Evolutionary conservation across 148 eudicot genomes (phyloP).

Genomic region (Suaeda aralocaspica): DNA sequence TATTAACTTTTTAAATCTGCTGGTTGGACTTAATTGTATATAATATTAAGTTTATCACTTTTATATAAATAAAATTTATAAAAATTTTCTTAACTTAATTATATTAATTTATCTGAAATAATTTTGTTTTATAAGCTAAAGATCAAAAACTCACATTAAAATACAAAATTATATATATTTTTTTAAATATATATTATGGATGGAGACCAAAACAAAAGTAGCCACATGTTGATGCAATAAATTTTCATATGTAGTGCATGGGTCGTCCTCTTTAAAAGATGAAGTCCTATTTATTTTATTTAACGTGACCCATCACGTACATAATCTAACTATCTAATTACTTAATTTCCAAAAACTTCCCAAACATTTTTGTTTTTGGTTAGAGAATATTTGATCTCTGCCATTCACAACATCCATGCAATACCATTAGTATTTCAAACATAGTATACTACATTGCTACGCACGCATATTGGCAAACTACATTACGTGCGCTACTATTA

Average conservation of each 20-base stretch:
- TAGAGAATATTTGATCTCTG: not conserved
- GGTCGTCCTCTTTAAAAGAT: not conserved
- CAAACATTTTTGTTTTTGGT: not conserved
- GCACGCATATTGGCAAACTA: too few relatives aligned
- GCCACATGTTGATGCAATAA: slow-evolving; percentile 17
- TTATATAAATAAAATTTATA: too few relatives aligned
- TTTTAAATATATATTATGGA: not conserved
- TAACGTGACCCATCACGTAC: slow-evolving; percentile 14
- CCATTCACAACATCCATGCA: slow-evolving; percentile 4
- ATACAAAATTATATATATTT: too few relatives aligned
- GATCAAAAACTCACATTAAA: too few relatives aligned
- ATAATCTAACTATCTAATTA: slow-evolving; percentile 11
- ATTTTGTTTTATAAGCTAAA: too few relatives aligned
- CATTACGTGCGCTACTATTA: too few relatives aligned
- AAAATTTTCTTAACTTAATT: too few relatives aligned
- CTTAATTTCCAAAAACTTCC: not conserved
- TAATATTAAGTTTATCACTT: too few relatives aligned
- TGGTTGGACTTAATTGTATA: too few relatives aligned
- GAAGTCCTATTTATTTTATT: not conserved
- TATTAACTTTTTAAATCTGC: too few relatives aligned
- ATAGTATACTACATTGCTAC: too few relatives aligned
- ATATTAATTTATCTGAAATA: too few relatives aligned
- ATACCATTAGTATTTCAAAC: not conserved
- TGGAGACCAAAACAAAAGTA: slow-evolving; percentile 1
- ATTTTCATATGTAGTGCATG: not conserved